Evolutionary conservation across 176 grass and related monocot genomes (phyloP).

Genomic region (Paspalum notatum): DNA sequence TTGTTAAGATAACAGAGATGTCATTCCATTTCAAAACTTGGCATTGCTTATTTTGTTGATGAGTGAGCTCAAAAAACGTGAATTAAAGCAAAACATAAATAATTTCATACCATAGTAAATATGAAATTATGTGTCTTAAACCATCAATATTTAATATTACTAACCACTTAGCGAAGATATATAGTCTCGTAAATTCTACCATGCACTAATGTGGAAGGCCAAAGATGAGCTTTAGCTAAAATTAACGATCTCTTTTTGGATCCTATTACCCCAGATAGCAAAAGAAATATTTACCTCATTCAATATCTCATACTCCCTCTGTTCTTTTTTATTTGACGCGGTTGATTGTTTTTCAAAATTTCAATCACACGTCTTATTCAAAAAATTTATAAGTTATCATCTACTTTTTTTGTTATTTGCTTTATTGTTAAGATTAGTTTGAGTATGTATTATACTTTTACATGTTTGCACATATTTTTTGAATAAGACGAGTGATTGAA

Average conservation of each 20-base stretch:
- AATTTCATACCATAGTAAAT: background rate
- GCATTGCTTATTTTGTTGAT: background rate
- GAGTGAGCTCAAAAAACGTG: background rate
- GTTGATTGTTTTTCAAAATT: no score
- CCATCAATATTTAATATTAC: constrained; percentile 1
- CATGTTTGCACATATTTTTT: no score
- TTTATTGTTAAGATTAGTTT: no score
- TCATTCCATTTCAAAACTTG: background rate
- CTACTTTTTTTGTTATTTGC: no score
- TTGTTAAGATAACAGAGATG: background rate
- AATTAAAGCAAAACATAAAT: background rate
- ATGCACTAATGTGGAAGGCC: background rate
- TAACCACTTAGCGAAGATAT: background rate
- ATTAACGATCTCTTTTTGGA: background rate
- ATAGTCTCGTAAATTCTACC: background rate
- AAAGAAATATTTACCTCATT: background rate
- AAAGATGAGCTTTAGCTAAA: background rate
- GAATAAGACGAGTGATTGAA: no score
- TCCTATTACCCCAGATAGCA: background rate
- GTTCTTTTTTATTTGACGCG: no score
- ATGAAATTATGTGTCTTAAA: background rate
- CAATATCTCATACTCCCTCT: no score
- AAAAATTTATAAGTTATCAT: no score
- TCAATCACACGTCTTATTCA: no score
- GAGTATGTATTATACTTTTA: no score